phyloP scores from a whole-genome alignment of 768 basidiomycete species.

The Ephemerocybe angulata region DNA sequence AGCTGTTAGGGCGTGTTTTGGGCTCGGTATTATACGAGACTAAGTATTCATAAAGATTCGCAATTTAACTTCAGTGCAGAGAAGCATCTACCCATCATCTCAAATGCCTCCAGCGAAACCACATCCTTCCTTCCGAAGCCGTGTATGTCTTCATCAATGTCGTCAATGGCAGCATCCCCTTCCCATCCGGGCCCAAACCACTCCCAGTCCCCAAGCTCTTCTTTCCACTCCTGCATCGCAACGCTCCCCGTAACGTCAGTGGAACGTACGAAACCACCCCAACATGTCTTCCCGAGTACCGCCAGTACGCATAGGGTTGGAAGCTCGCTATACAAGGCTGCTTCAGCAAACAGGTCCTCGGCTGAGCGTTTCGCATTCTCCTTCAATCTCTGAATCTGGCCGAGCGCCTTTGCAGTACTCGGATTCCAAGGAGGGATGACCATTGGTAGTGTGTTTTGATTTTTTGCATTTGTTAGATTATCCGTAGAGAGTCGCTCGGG shows the following conservation, averaged over 20 bases:
- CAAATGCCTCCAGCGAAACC: background rate
- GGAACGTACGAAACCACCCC: conserved; percentile 16
- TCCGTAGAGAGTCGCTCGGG: too few relatives aligned
- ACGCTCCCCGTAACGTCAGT: conserved; percentile 17
- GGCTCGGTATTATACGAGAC: too few relatives aligned
- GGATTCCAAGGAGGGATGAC: too few relatives aligned
- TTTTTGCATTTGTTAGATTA: too few relatives aligned
- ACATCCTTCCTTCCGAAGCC: background rate
- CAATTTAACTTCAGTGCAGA: background rate
- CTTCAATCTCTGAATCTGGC: background rate
- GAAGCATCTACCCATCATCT: background rate
- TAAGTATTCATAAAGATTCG: too few relatives aligned
- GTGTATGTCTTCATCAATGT: background rate
- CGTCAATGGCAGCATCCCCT: background rate
- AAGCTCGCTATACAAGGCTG: conserved; percentile 13
- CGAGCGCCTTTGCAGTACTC: too few relatives aligned
- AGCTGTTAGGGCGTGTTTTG: too few relatives aligned
- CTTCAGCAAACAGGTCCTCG: conserved; percentile 12
- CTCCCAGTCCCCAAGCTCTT: background rate
- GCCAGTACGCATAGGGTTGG: conserved; percentile 15
- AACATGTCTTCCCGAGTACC: conserved; percentile 8
- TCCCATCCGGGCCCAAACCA: background rate
- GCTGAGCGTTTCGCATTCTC: conserved; percentile 1
- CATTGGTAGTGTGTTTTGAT: too few relatives aligned
- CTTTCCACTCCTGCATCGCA: background rate